Percentiles rank a stretch among this genome's conserved stretches.
Conservation (phyloP, 208 protist species). For the Trypanosoma platydactyli region DNA sequence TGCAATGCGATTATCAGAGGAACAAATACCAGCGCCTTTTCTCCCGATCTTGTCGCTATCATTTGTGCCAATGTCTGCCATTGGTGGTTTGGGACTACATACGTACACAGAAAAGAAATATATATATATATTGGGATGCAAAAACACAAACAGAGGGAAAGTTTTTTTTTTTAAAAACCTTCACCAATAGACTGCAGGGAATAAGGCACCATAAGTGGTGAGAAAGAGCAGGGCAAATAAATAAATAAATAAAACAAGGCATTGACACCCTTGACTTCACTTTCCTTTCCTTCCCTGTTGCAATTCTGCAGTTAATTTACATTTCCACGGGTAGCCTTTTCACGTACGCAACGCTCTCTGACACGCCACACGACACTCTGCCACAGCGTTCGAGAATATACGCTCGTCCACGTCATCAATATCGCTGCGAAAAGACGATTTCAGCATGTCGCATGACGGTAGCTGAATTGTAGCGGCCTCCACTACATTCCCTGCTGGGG, state of each 20-base stretch:
- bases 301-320: background rate
- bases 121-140: conserved; percentile 4
- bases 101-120: background rate
- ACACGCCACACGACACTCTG: conserved; percentile 23
- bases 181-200: conserved; percentile 11
- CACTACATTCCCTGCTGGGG: background rate
- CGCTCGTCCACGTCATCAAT: conserved; percentile 20
- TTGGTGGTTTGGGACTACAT: background rate
- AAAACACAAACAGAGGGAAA: conserved; percentile 19
- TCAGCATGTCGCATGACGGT: background rate
- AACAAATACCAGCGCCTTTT: background rate
- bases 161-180: no score
- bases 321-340: background rate
- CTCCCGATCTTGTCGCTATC: conserved; percentile 18
- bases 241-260: background rate
- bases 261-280: no score
- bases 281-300: background rate
- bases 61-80: background rate
- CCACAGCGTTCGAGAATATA: conserved; percentile 24
- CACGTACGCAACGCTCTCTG: conserved; percentile 7
- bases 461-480: background rate
- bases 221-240: background rate
- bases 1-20: conserved; percentile 36
- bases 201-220: background rate
- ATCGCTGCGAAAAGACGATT: background rate